phyloP scores from a whole-genome alignment of 176 grass and related monocot species.

The Stipa capillata region DNA sequence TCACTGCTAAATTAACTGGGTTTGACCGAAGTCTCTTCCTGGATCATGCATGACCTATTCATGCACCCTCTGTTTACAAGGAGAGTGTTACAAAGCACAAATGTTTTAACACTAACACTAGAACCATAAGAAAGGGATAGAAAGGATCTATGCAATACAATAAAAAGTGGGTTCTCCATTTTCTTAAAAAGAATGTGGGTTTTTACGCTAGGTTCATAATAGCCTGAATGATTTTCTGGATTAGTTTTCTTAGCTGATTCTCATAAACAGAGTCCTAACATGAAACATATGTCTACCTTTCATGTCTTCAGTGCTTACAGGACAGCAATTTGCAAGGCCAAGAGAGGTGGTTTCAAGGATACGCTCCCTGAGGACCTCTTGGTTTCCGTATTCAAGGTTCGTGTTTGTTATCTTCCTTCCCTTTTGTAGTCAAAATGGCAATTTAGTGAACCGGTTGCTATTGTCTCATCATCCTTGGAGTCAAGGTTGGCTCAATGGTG shows the following conservation, averaged over 20 bases:
- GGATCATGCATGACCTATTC: too few relatives aligned
- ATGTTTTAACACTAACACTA: background rate
- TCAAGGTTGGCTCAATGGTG: too few relatives aligned
- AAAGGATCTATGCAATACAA: too few relatives aligned
- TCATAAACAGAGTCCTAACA: background rate
- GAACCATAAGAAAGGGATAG: background rate
- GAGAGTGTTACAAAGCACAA: background rate
- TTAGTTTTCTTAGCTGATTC: background rate
- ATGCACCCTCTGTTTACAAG: too few relatives aligned
- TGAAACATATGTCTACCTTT: too few relatives aligned
- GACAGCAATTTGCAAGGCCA: slow-evolving; percentile 92
- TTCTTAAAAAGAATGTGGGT: too few relatives aligned
- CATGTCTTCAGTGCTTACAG: slow-evolving; percentile 62
- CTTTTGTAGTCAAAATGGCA: background rate
- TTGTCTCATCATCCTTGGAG: background rate
- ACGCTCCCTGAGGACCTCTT: too few relatives aligned
- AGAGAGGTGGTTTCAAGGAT: too few relatives aligned
- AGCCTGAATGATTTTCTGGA: background rate
- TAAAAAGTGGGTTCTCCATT: too few relatives aligned
- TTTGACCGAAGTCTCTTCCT: too few relatives aligned
- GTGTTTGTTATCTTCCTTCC: background rate
- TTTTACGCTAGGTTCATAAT: background rate
- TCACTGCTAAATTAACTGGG: too few relatives aligned
- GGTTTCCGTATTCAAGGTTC: slow-evolving; percentile 68
- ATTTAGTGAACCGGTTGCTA: background rate